Conservation (phyloP, 1,284 basidiomycete species). For the Ceratobasidium papillatum region DNA sequence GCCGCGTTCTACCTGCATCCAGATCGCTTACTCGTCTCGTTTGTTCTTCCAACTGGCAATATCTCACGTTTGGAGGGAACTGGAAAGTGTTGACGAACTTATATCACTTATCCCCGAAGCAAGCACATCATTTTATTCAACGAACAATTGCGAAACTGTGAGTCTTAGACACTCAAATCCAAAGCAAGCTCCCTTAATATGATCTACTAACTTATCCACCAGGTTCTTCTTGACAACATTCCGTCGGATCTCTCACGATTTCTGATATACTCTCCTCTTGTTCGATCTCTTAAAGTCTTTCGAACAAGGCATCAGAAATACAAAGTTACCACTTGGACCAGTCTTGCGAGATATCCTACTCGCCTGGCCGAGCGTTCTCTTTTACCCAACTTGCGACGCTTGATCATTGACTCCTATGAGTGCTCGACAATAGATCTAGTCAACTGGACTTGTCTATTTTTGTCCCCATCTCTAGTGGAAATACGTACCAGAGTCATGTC, state of each 20-base stretch:
- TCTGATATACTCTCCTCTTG: background rate
- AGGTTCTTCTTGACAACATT: background rate
- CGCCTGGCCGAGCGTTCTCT: background rate
- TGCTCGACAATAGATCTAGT: background rate
- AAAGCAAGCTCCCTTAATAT: background rate
- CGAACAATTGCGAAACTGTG: background rate
- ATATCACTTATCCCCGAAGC: background rate
- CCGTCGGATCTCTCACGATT: background rate
- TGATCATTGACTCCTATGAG: background rate
- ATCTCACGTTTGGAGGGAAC: background rate
- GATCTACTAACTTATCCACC: too few species aligned
- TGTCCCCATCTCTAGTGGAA: background rate
- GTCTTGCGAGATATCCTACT: background rate
- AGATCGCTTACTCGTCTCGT: background rate
- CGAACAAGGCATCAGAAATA: background rate
- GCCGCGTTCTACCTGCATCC: background rate
- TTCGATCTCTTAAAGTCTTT: background rate
- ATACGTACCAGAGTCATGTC: background rate
- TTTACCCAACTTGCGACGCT: background rate
- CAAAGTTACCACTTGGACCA: background rate
- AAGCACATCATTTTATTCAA: background rate
- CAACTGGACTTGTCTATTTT: slow-evolving; percentile 1
- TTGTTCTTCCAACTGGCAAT: background rate
- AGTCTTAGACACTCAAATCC: background rate
- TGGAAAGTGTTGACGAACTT: background rate